phyloP scores from a whole-genome alignment of 352 stramenopile species.

The Thalassiosira livingstoniorum region DNA sequence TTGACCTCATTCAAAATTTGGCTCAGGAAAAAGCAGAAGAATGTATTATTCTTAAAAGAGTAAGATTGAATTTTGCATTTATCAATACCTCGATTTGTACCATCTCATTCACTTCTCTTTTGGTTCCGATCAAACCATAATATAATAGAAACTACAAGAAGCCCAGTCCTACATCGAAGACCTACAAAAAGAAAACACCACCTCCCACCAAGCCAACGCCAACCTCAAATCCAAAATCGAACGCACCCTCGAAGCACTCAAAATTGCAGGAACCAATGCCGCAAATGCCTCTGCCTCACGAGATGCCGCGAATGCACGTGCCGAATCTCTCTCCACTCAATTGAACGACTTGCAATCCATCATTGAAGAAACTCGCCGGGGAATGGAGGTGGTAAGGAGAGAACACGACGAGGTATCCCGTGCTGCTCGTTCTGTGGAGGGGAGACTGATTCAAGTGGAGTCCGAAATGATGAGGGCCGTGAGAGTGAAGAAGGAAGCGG shows the following conservation, averaged over 20 bases:
- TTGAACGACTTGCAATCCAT: conserved; percentile 63
- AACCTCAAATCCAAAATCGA: conserved; percentile 62
- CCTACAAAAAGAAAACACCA: conserved; percentile 49
- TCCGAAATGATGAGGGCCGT: conserved; percentile 54
- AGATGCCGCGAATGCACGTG: conserved; percentile 69
- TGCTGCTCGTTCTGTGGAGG: conserved; percentile 50
- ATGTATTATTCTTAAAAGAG: conserved; percentile 60
- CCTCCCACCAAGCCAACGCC: conserved; percentile 32
- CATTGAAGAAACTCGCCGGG: conserved; percentile 65
- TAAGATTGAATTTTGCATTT: conserved; percentile 45
- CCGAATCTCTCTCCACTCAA: conserved; percentile 54
- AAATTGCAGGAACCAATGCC: conserved; percentile 60
- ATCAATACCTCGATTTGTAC: background rate
- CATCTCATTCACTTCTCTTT: conserved; percentile 5
- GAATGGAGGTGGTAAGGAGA: conserved; percentile 55
- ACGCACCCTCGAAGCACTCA: conserved; percentile 59
- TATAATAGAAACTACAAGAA: conserved; percentile 52
- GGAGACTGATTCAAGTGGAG: conserved; percentile 62
- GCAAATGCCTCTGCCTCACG: conserved; percentile 68
- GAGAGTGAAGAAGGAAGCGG: conserved; percentile 41
- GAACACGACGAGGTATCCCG: conserved; percentile 67
- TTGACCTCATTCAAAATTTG: conserved; percentile 41
- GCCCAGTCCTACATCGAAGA: conserved; percentile 44
- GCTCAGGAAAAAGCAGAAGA: conserved; percentile 62
- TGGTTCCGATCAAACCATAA: background rate